phyloP scores from a whole-genome alignment of 1,284 basidiomycete species.

The Cutaneotrichosporon mucoides region DNA sequence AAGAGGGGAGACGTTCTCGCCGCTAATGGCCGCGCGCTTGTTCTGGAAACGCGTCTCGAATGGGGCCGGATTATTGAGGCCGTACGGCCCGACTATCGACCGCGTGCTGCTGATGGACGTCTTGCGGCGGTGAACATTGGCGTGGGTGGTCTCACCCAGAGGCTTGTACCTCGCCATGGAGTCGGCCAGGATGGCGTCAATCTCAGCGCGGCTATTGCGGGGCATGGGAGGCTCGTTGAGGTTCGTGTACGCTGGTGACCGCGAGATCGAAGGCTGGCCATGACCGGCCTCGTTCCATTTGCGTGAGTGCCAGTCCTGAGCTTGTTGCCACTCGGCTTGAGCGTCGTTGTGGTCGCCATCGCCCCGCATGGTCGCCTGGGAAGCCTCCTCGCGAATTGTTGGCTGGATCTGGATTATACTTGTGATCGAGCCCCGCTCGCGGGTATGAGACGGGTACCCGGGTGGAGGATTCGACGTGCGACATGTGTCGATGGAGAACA shows the following conservation, averaged over 20 bases:
- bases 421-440: slow-evolving; percentile 29
- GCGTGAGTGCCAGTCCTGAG: neutral
- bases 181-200: slow-evolving; percentile 33
- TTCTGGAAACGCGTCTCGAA: slow-evolving; percentile 16
- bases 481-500: slow-evolving; percentile 32
- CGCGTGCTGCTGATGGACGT: slow-evolving; percentile 27
- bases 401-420: slow-evolving; percentile 27
- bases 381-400: slow-evolving; percentile 41
- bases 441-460: slow-evolving; percentile 13
- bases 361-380: slow-evolving; percentile 23
- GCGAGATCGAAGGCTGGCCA: neutral
- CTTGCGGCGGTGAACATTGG: slow-evolving; percentile 19
- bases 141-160: slow-evolving; percentile 18
- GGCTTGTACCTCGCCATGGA: slow-evolving; percentile 34
- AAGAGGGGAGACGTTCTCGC: slow-evolving; percentile 18
- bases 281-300: neutral
- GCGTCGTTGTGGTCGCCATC: neutral
- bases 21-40: slow-evolving; percentile 19
- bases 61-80: slow-evolving; percentile 19
- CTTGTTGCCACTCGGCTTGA: neutral
- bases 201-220: slow-evolving; percentile 23
- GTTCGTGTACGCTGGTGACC: too few species aligned
- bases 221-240: slow-evolving; percentile 12
- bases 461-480: slow-evolving; percentile 22
- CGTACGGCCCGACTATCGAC: slow-evolving; percentile 27